Evolutionary conservation across 495 filamentous ascomycete genomes (phyloP).

Genomic region (Annulohypoxylon moriforme): DNA sequence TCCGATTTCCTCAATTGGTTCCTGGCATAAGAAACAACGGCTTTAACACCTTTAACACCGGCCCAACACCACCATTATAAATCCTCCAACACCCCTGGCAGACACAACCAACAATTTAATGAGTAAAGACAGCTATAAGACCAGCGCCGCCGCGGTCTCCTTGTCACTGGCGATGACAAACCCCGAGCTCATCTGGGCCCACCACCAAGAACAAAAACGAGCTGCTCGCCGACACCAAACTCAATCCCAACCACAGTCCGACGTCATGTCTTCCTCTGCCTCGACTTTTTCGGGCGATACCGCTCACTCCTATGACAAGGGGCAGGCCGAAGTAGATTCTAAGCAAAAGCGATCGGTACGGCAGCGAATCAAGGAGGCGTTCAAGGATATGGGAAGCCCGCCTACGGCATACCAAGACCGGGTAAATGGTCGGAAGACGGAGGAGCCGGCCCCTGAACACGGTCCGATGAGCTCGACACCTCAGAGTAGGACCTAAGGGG

Average conservation of each 20-base stretch:
- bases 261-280: conserved; percentile 36
- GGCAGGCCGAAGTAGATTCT: conserved; percentile 10
- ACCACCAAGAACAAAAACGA: conserved; percentile 40
- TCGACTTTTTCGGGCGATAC: conserved; percentile 40
- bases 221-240: neutral
- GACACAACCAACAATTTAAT: conserved; percentile 23
- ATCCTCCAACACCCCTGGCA: neutral
- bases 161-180: conserved; percentile 42
- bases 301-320: conserved; percentile 41
- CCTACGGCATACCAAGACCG: conserved; percentile 13
- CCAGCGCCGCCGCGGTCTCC: conserved; percentile 30
- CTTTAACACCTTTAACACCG: neutral
- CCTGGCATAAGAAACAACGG: neutral
- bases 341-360: conserved; percentile 36
- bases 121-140: conserved; percentile 27
- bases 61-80: neutral
- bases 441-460: neutral
- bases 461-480: conserved; percentile 32
- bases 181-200: conserved; percentile 37
- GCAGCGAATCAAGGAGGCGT: conserved; percentile 32
- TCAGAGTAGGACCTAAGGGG: conserved; percentile 8
- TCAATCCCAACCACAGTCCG: conserved; percentile 11
- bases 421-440: conserved; percentile 5
- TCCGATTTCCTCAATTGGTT: neutral
- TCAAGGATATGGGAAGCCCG: conserved; percentile 26